A percentile compares a stretch with the other conserved stretches of the same genome.
Conservation (phyloP, 768 basidiomycete genomes). For the Mycena indigotica region DNA sequence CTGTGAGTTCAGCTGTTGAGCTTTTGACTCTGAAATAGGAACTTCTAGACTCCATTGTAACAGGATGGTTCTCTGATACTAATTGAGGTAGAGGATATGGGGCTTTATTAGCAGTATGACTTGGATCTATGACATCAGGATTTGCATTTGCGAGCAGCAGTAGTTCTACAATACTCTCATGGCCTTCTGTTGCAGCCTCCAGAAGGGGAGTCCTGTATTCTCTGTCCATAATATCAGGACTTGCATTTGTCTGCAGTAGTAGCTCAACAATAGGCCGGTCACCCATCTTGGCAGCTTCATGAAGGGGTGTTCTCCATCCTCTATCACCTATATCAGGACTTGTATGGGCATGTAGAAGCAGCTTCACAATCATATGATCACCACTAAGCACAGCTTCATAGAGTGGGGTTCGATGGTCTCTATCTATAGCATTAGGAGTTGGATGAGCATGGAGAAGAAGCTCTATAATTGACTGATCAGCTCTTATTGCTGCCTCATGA, state of each 20-base stretch:
- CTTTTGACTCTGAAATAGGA: too few species aligned
- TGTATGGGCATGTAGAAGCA: not conserved
- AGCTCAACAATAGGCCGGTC: not conserved
- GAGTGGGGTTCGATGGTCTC: not conserved
- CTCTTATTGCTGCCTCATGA: not conserved
- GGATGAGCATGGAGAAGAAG: not conserved
- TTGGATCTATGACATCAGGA: too few species aligned
- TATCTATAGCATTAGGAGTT: not conserved
- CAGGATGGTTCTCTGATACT: too few species aligned
- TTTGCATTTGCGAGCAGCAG: not conserved
- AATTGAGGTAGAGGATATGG: too few species aligned
- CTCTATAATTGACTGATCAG: not conserved
- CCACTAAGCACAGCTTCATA: conserved; percentile 1
- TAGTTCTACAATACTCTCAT: not conserved
- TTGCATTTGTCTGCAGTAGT: not conserved
- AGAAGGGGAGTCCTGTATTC: not conserved
- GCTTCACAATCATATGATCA: not conserved
- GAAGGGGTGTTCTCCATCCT: not conserved
- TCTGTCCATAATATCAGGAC: not conserved
- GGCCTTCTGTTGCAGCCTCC: not conserved
- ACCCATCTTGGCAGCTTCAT: not conserved
- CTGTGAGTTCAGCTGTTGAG: too few species aligned
- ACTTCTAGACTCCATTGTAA: too few species aligned
- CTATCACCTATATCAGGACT: not conserved
- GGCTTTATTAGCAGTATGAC: too few species aligned